Conservation (phyloP, 768 basidiomycete species). For the Hebeloma cylindrosporum region DNA sequence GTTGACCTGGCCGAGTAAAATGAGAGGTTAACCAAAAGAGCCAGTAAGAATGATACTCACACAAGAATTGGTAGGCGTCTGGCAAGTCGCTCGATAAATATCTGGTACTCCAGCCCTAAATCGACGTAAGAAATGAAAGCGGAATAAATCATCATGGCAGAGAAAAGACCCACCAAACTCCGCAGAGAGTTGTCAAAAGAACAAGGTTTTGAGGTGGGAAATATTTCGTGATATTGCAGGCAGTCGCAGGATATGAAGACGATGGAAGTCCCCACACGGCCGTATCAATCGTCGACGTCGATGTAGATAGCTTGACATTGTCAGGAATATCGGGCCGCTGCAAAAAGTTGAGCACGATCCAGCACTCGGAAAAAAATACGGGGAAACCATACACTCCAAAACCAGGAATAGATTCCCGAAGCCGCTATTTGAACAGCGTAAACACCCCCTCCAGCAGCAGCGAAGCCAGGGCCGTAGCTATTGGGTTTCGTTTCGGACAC, state of each 20-base stretch:
- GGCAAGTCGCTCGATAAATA: constrained; percentile 45
- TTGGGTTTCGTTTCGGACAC: constrained; percentile 56
- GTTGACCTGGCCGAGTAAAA: constrained; percentile 21
- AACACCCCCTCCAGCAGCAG: constrained; percentile 69
- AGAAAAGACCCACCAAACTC: constrained; percentile 33
- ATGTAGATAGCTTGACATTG: constrained; percentile 34
- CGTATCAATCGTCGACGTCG: constrained; percentile 37
- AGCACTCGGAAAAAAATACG: not conserved
- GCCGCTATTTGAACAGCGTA: constrained; percentile 73
- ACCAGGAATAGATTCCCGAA: constrained; percentile 42
- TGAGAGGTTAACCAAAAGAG: not conserved
- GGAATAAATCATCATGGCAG: not conserved
- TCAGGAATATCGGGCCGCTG: constrained; percentile 46
- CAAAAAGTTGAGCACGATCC: constrained; percentile 5
- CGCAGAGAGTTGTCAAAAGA: constrained; percentile 69
- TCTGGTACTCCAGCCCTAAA: constrained; percentile 45
- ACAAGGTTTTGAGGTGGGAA: constrained; percentile 68
- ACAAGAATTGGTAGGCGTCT: constrained; percentile 36
- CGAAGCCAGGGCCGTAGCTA: constrained; percentile 70
- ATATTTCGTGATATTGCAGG: constrained; percentile 53
- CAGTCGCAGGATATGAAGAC: constrained; percentile 56
- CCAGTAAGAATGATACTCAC: constrained; percentile 25
- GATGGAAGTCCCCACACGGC: constrained; percentile 59
- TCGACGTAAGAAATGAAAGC: not conserved
- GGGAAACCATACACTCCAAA: constrained; percentile 40